Percentiles rank a stretch among this genome's conserved stretches.
These are phyloP conservation scores for Apium graveolens DNA, from an alignment of 129 eudicot genomes.

Conservation along the genomic window DNA sequence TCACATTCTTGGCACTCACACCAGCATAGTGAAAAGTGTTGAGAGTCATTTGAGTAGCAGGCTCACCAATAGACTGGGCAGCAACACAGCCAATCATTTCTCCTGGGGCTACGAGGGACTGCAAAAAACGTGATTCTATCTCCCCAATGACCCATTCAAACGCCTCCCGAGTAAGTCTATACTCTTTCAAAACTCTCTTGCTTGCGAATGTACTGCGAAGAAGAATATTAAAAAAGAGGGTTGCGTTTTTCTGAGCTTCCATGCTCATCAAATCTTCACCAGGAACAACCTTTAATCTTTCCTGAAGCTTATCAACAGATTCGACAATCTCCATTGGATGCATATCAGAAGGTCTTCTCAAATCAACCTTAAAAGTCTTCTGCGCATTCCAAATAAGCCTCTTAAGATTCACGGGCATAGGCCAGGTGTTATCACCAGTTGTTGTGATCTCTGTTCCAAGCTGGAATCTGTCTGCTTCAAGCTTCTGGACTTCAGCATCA, in stretches of 20 bases:
- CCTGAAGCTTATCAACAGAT: conserved; percentile 92
- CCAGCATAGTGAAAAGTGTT: conserved; percentile 99
- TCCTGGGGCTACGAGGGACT: conserved; percentile 94
- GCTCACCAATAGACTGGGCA: conserved; percentile 98
- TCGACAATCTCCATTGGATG: conserved; percentile 96
- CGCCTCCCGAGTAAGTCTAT: conserved; percentile 76
- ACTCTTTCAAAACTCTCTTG: conserved; percentile 80
- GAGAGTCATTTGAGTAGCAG: conserved; percentile 96
- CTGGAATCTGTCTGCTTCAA: conserved; percentile 76
- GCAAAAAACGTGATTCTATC: conserved; percentile 88
- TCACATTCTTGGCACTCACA: conserved; percentile 98
- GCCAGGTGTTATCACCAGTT: conserved; percentile 93
- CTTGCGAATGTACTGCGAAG: conserved; percentile 93
- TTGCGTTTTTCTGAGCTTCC: conserved; percentile 96
- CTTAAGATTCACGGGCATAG: conserved; percentile 86
- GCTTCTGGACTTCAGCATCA: conserved; percentile 92
- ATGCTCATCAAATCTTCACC: conserved; percentile 88
- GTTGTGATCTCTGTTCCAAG: conserved; percentile 93
- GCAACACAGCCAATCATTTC: conserved; percentile 99
- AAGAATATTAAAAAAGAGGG: conserved; percentile 82
- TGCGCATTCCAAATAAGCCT: conserved; percentile 85
- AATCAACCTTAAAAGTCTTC: conserved; percentile 77
- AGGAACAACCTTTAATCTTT: conserved; percentile 80
- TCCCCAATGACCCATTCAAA: conserved; percentile 98
- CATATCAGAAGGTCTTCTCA: conserved; percentile 85